Conservation (phyloP, 495 filamentous ascomycete genomes). For the Astrothelium macrocarpum region DNA sequence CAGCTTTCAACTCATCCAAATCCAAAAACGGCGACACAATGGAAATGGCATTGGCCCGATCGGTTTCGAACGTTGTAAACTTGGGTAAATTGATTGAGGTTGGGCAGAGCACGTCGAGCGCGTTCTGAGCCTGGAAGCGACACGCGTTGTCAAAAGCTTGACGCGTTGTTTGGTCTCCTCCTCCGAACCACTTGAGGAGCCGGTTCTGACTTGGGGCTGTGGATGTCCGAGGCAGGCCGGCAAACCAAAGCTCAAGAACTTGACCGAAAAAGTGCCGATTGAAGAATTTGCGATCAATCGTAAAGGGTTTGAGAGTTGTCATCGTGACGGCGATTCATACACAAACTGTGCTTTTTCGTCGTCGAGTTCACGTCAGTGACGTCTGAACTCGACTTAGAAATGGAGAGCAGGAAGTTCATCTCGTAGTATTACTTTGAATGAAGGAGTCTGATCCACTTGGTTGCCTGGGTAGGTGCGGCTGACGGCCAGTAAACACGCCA, state of each 20-base stretch:
- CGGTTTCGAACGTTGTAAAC: conserved; percentile 13
- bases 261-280: conserved; percentile 22
- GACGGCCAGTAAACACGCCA: too few species aligned
- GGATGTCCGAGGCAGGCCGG: conserved; percentile 12
- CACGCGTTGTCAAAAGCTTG: conserved; percentile 27
- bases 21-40: conserved; percentile 30
- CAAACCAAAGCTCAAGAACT: conserved; percentile 24
- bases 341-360: too few species aligned
- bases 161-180: conserved; percentile 26
- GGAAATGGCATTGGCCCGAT: conserved; percentile 13
- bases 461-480: too few species aligned
- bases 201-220: conserved; percentile 9
- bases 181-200: conserved; percentile 22
- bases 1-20: conserved; percentile 16
- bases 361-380: too few species aligned
- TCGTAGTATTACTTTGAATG: too few species aligned
- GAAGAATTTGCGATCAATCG: conserved; percentile 30
- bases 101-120: conserved; percentile 31
- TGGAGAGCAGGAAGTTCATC: too few species aligned
- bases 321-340: not conserved
- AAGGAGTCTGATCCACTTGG: too few species aligned
- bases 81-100: conserved; percentile 24
- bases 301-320: conserved; percentile 13
- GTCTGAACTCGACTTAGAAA: too few species aligned
- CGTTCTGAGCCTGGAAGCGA: conserved; percentile 17